Evolutionary conservation across 805 yeast genomes (phyloP).

Genomic region (Teunomyces pallodes): DNA sequence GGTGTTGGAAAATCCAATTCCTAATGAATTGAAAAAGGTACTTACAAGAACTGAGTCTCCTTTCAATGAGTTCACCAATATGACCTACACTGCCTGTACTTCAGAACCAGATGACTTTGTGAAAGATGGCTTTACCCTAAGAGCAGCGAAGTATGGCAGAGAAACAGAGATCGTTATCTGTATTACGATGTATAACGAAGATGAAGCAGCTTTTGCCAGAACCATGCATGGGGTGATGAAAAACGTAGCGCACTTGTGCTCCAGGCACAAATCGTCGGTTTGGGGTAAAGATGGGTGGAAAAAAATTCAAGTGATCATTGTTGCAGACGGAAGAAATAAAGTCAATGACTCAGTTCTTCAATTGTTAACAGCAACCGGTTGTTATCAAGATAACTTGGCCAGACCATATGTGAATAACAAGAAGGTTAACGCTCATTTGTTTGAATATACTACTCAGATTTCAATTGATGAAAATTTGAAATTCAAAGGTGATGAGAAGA

Average conservation of each 20-base stretch:
- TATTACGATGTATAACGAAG: slow-evolving; percentile 97
- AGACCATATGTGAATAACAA: slow-evolving; percentile 89
- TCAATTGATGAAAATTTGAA: slow-evolving; percentile 86
- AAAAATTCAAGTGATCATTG: slow-evolving; percentile 86
- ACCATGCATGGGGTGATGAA: slow-evolving; percentile 94
- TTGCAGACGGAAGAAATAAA: slow-evolving; percentile 93
- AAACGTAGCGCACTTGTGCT: slow-evolving; percentile 83
- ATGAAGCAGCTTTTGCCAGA: slow-evolving; percentile 83
- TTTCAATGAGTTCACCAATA: slow-evolving; percentile 88
- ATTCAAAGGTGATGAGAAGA: slow-evolving; percentile 86
- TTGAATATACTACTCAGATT: slow-evolving; percentile 94
- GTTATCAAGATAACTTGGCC: slow-evolving; percentile 96
- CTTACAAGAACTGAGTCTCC: slow-evolving; percentile 75
- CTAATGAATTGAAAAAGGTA: slow-evolving; percentile 80
- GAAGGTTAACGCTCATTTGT: slow-evolving; percentile 88
- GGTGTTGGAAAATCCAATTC: slow-evolving; percentile 91
- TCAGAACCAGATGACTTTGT: slow-evolving; percentile 86
- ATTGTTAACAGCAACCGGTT: slow-evolving; percentile 89
- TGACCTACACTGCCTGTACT: slow-evolving; percentile 97
- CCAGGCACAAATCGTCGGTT: slow-evolving; percentile 73
- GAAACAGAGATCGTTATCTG: slow-evolving; percentile 91
- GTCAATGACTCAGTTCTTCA: slow-evolving; percentile 83
- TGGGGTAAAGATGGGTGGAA: slow-evolving; percentile 99
- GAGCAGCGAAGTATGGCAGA: slow-evolving; percentile 83
- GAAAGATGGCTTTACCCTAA: slow-evolving; percentile 74